Evolutionary conservation across 768 basidiomycete species (phyloP), one percentile per base, ranked within the genome.

Genomic region (Calocybe gangraenosa): DNA sequence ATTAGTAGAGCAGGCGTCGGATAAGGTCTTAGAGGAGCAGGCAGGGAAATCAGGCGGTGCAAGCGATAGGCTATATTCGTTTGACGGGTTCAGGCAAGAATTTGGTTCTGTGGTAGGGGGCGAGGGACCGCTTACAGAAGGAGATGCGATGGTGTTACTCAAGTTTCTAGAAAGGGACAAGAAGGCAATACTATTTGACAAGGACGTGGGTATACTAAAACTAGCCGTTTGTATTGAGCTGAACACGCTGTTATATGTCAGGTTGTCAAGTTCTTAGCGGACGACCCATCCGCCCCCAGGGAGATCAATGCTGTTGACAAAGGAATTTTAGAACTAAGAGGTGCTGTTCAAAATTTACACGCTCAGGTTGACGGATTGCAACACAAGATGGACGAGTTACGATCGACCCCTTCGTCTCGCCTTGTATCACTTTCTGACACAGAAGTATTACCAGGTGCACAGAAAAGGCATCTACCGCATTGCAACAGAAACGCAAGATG

Each of bases 111-210:
- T 71, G 7, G 44, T 65, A 7, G 60, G 62, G 22, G 40, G 22
- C n/a, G 56, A 58, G 2, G 63, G 53, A 8, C 33, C 48, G 0
- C 55, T 93, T 46, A 74, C 81, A 9, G 78, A 81, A 48, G 55
- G 56, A 19, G 95, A 97, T 60, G 62, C 78, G 23, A 76, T 72
- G 46, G 77, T 92, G 6, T 59, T 97, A 23, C 35, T 96, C 28
- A 85, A 74, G 65, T 92, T 81, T 62, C 66, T 98, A 35, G 78
- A 87, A 59, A 74, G 94, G 40, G 94, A 98, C 60, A 75, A 73
- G 56, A 68, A 66, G 13, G 71, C 75, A 0, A 51, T 95, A 10
- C 72, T 88, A 0, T 66, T 77, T 10, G 80, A 89, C 39, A 74
- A 78, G 49, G 81, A 84, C 52, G 92, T 92, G 46, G 49, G 78